Conservation (phyloP, 768 basidiomycete genomes). For the Roridomyces roridus region DNA sequence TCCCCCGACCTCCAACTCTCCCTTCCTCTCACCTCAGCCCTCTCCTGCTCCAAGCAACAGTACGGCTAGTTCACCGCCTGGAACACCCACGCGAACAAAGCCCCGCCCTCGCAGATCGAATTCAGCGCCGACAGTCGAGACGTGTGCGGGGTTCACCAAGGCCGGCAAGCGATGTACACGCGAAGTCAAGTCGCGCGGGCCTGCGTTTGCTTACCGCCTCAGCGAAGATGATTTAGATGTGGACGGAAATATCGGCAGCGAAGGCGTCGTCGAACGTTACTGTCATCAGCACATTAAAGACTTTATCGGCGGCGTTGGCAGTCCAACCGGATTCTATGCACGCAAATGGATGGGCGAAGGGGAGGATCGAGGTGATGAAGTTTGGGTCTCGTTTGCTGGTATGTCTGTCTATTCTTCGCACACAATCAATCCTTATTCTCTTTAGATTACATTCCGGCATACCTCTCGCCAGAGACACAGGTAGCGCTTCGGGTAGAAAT, state of each 20-base stretch:
- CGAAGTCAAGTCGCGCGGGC: conserved; percentile 26
- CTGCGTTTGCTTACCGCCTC: conserved; percentile 23
- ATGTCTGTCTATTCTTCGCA: background rate
- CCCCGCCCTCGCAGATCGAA: conserved; percentile 23
- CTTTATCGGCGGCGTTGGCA: conserved; percentile 15
- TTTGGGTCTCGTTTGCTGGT: conserved; percentile 25
- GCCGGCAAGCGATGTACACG: conserved; percentile 25
- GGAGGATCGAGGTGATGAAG: conserved; percentile 18
- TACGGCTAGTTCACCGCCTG: conserved; percentile 9
- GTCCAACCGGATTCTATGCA: conserved; percentile 24
- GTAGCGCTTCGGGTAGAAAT: conserved; percentile 26
- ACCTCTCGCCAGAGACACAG: conserved; percentile 26
- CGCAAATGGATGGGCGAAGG: conserved; percentile 26
- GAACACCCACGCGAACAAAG: conserved; percentile 10
- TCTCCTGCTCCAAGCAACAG: background rate
- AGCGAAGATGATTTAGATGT: conserved; percentile 17
- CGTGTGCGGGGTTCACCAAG: conserved; percentile 25
- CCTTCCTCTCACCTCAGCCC: conserved; percentile 21
- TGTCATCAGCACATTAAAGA: conserved; percentile 27
- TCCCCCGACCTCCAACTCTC: conserved; percentile 12
- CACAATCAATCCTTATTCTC: background rate
- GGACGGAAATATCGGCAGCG: conserved; percentile 20
- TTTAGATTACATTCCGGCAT: conserved; percentile 23
- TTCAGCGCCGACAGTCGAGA: conserved; percentile 19
- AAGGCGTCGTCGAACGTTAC: conserved; percentile 25